phyloP scores from a whole-genome alignment of 2,329 filamentous ascomycete species.

The Alternaria rosae region DNA sequence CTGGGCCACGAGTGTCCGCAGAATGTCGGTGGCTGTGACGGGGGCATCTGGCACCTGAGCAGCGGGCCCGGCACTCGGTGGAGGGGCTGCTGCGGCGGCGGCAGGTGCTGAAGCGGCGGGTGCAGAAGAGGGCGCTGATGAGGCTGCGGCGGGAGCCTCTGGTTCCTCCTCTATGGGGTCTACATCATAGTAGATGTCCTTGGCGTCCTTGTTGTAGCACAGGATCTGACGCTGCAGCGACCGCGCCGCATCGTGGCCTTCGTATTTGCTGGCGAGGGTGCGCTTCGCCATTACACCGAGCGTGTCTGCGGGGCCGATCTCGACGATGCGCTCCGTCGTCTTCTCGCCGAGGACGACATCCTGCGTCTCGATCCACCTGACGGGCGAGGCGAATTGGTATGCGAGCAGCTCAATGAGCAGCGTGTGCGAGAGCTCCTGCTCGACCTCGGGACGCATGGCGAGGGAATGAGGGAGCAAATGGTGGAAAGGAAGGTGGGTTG shows the following conservation, averaged over 20 bases:
- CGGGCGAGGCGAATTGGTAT: slow-evolving; percentile 98
- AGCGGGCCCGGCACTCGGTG: slow-evolving; percentile 80
- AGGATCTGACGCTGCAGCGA: slow-evolving; percentile 97
- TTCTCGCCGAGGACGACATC: slow-evolving; percentile 99
- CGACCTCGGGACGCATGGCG: slow-evolving; percentile 95
- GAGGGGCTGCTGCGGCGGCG: slow-evolving; percentile 60
- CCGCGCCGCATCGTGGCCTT: slow-evolving; percentile 96
- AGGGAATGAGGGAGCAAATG: slow-evolving; percentile 15
- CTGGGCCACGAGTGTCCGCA: slow-evolving; percentile 89
- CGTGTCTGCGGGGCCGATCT: slow-evolving; percentile 95
- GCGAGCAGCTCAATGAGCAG: slow-evolving; percentile 97
- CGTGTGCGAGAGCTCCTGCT: slow-evolving; percentile 98
- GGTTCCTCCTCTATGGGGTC: slow-evolving; percentile 84
- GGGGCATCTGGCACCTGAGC: slow-evolving; percentile 86
- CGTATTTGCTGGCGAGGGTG: slow-evolving; percentile 95
- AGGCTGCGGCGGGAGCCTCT: slow-evolving; percentile 62
- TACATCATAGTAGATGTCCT: slow-evolving; percentile 99
- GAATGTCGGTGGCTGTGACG: slow-evolving; percentile 86
- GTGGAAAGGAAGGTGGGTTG: slow-evolving; percentile 16
- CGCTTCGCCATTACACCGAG: slow-evolving; percentile 97
- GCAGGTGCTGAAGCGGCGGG: slow-evolving; percentile 61
- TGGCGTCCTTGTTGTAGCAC: slow-evolving; percentile 99
- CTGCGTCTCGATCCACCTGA: slow-evolving; percentile 99
- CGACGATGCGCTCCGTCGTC: slow-evolving; percentile 94
- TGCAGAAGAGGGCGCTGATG: slow-evolving; percentile 55